A percentile compares a stretch with the other conserved stretches of the same genome.
Conservation (phyloP, 805 yeast species). For the Priceomyces haplophilus region DNA sequence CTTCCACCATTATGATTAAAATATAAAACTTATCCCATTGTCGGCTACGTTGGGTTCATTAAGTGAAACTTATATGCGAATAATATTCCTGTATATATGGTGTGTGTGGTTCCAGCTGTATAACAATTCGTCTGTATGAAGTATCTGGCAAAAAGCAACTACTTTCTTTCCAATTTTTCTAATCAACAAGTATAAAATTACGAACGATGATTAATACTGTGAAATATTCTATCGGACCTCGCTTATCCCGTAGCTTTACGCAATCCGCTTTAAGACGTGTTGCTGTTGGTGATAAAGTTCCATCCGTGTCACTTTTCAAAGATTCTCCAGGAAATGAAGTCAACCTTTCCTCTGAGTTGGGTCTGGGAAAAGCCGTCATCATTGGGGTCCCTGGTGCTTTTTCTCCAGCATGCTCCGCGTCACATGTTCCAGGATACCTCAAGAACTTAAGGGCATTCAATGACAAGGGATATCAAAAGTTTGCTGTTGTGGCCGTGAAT, state of each 20-base stretch:
- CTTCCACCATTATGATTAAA: not conserved
- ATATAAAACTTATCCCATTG: not conserved
- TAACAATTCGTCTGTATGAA: not conserved
- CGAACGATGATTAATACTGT: not conserved
- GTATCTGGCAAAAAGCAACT: no score
- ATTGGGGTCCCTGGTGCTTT: slow-evolving; percentile 61
- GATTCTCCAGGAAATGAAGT: slow-evolving; percentile 64
- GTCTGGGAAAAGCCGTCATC: slow-evolving; percentile 33
- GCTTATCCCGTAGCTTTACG: slow-evolving; percentile 17
- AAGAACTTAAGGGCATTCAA: slow-evolving; percentile 48
- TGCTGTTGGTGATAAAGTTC: slow-evolving; percentile 59
- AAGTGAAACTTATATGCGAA: not conserved
- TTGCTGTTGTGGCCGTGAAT: slow-evolving; percentile 75
- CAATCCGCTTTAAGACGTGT: slow-evolving; percentile 25
- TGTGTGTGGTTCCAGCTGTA: not conserved
- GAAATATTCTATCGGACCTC: slow-evolving; percentile 1
- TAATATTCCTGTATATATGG: not conserved
- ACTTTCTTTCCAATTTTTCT: not conserved
- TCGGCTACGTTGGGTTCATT: no score
- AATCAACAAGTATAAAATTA: not conserved
- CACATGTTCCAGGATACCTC: slow-evolving; percentile 74
- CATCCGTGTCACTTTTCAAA: slow-evolving; percentile 54
- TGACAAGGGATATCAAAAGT: slow-evolving; percentile 60
- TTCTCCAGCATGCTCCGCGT: slow-evolving; percentile 73
- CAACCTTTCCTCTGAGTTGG: slow-evolving; percentile 48